Percentiles rank a stretch among this genome's conserved stretches.
Conservation (phyloP, 192 early-diverging fungal species). For the Backusella westeae region DNA sequence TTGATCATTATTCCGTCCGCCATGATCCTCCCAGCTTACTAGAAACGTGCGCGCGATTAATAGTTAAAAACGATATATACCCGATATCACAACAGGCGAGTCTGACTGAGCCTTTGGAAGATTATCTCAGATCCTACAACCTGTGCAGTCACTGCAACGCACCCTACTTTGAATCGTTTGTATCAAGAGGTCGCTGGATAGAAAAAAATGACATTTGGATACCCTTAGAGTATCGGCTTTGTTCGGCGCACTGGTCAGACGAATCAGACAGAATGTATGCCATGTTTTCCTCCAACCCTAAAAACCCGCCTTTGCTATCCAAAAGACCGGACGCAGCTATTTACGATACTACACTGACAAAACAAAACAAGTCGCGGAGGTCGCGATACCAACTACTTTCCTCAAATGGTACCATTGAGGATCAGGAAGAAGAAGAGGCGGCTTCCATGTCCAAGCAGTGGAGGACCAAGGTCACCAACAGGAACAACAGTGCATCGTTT, state of each 20-base stretch:
- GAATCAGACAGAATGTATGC: conserved; percentile 62
- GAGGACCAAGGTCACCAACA: background rate
- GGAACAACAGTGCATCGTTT: background rate
- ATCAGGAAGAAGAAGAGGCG: background rate
- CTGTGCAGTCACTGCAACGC: conserved; percentile 75
- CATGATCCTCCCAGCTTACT: conserved; percentile 60
- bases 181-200: conserved; percentile 61
- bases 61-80: background rate
- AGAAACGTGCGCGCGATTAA: conserved; percentile 67
- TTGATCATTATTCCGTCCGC: conserved; percentile 27
- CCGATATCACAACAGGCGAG: background rate
- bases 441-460: background rate
- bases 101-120: conserved; percentile 28
- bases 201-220: conserved; percentile 53
- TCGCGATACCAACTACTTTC: background rate
- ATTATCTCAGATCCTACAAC: conserved; percentile 58
- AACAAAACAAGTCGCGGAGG: background rate
- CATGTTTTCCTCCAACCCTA: conserved; percentile 43
- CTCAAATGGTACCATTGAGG: background rate
- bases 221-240: conserved; percentile 69
- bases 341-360: conserved; percentile 1
- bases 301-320: background rate
- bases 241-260: conserved; percentile 71
- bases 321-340: background rate
- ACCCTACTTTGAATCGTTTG: conserved; percentile 73